These are phyloP conservation scores for Spathaspora gorwiae DNA, from an alignment of 805 yeast genomes.

Conservation along the genomic window DNA sequence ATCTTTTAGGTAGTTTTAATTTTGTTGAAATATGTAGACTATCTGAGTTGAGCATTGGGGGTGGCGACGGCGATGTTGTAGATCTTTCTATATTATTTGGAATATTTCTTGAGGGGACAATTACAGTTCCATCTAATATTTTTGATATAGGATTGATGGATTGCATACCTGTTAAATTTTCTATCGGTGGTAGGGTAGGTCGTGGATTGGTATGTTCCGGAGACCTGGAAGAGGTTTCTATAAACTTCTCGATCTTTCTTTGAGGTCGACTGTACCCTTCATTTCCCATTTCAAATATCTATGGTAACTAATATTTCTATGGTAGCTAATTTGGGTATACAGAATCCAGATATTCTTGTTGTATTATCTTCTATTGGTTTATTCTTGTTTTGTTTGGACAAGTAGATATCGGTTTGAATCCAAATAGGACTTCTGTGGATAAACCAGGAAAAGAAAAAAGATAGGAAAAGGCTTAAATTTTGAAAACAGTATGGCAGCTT, in stretches of 20 bases:
- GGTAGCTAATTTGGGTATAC: too few relatives aligned
- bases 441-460: not conserved
- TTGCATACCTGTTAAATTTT: not conserved
- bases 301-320: not conserved
- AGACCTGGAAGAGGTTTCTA: too few relatives aligned
- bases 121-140: not conserved
- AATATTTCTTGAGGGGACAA: not conserved
- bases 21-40: not conserved
- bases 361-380: too few relatives aligned
- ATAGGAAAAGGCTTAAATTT: not conserved
- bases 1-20: constrained; percentile 24
- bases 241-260: not conserved
- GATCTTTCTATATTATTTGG: not conserved
- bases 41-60: not conserved
- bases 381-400: too few relatives aligned
- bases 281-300: not conserved
- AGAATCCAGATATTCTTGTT: too few relatives aligned
- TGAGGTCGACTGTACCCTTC: not conserved
- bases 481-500: not conserved
- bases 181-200: constrained; percentile 2
- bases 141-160: not conserved
- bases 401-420: too few relatives aligned
- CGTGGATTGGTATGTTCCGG: not conserved
- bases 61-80: not conserved
- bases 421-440: too few relatives aligned